phyloP scores from a whole-genome alignment of 1,284 basidiomycete genomes.

The Amanita bisporigera region DNA sequence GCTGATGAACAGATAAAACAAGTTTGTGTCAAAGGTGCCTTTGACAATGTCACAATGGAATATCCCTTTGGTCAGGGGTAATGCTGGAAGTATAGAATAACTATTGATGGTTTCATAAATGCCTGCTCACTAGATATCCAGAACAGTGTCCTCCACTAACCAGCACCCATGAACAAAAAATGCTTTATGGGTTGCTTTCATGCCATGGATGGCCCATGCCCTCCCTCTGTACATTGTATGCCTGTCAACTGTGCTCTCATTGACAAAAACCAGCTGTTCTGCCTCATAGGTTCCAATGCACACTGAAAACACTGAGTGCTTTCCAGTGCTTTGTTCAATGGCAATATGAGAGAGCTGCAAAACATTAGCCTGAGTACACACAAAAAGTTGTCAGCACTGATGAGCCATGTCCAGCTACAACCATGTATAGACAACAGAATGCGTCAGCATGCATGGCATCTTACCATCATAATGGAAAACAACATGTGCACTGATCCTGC shows the following conservation, averaged over 20 bases:
- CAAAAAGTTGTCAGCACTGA: background rate
- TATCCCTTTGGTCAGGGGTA: slow-evolving; percentile 32
- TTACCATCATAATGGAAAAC: too few species aligned
- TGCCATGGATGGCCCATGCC: slow-evolving; percentile 4
- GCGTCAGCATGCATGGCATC: too few species aligned
- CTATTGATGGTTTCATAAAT: too few species aligned
- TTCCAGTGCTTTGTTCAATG: background rate
- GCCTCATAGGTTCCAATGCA: background rate
- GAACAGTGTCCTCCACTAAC: too few species aligned
- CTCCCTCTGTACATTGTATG: background rate
- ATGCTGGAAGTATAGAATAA: slow-evolving; percentile 41
- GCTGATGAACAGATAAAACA: slow-evolving; percentile 24
- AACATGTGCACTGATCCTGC: too few species aligned
- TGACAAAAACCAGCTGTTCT: slow-evolving; percentile 8
- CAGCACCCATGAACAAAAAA: slow-evolving; percentile 6
- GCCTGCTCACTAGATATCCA: too few species aligned
- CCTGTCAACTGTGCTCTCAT: slow-evolving; percentile 2
- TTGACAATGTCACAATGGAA: slow-evolving; percentile 23
- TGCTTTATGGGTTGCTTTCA: background rate
- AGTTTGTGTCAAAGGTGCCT: slow-evolving; percentile 21
- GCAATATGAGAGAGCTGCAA: slow-evolving; percentile 2
- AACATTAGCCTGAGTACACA: too few species aligned
- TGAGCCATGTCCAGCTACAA: too few species aligned
- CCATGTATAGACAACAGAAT: too few species aligned
- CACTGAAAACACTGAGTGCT: background rate